phyloP scores from a whole-genome alignment of 192 early-diverging fungal genomes.

The Backusella sp. region DNA sequence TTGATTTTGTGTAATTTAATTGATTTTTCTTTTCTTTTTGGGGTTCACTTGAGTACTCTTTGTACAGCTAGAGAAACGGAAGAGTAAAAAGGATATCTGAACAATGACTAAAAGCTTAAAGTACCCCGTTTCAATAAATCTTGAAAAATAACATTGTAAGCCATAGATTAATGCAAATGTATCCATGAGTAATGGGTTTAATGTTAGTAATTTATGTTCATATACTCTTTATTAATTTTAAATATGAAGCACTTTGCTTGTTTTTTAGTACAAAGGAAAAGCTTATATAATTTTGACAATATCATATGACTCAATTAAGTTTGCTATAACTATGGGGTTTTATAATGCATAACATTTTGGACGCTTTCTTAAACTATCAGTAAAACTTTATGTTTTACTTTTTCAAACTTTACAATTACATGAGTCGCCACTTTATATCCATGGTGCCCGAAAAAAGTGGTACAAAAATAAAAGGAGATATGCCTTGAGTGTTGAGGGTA shows the following conservation, averaged over 20 bases:
- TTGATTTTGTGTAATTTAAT: slow-evolving; percentile 2
- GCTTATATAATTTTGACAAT: not conserved
- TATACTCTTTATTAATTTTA: too few species aligned
- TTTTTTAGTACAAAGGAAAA: too few species aligned
- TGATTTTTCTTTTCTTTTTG: not conserved
- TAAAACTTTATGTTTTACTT: not conserved
- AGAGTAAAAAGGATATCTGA: not conserved
- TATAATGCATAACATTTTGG: not conserved
- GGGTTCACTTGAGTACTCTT: not conserved
- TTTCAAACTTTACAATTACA: not conserved
- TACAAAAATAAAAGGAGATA: not conserved
- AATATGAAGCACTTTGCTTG: too few species aligned
- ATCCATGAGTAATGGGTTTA: not conserved
- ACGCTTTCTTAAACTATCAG: not conserved
- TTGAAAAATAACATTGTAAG: not conserved
- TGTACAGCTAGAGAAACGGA: not conserved
- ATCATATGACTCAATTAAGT: not conserved
- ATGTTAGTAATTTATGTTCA: not conserved
- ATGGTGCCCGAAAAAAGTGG: not conserved
- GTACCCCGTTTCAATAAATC: not conserved
- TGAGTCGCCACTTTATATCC: not conserved
- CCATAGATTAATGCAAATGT: not conserved
- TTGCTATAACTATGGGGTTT: not conserved
- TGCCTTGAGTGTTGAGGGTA: too few species aligned
- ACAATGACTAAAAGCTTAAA: not conserved